Evolutionary conservation across 2,329 filamentous ascomycete species (phyloP), one percentile per base, ranked within the genome.

Genomic region (Ascochyta fabae): DNA sequence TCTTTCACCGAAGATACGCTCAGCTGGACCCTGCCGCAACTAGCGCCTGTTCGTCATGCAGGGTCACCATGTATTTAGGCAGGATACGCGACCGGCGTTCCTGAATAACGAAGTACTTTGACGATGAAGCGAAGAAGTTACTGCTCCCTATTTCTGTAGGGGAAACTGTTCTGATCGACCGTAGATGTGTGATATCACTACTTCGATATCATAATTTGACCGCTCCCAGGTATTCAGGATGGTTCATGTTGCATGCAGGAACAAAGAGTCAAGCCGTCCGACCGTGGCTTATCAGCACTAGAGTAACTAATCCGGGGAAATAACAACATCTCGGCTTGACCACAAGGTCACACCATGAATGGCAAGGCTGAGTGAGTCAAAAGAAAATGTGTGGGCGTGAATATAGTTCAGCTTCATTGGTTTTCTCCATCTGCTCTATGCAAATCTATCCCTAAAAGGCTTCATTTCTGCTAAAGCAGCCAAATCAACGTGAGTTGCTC

Each of bases 271-370:
- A 45, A 53, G 23, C 49, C 52, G 55, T 59, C 63, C 54, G 59
- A 59, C 49, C 51, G 58, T 51, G 49, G 58, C 59, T 64, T 67
- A 69, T 69, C 19, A 19, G 19, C 19, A 19, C 61, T 62, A 57
- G 39, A 56, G 47, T 61, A 65, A 62, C 66, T 69, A 65, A 67
- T 66, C 66, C 60, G 64, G 68, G 64, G 62, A 51, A 51, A 62
- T 55, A 53, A 60, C 53, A 61, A 42, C 35, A 40, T 45, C 41
- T 64, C 58, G 59, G 64, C 48, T 40, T 46, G 42, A 29, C 42
- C 56, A 22, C 39, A 46, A 36, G n/a, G 31, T 42, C 44, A 44
- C 33, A n/a, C 50, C 58, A 39, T 60, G 51, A 40, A 62, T 57
- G 53, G 58, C 36, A 51, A 44, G 44, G 53, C 48, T 48, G 53